Evolutionary conservation across 768 basidiomycete species (phyloP), one percentile per base, ranked within the genome.

Genomic region (Lactifluus echinatus): DNA sequence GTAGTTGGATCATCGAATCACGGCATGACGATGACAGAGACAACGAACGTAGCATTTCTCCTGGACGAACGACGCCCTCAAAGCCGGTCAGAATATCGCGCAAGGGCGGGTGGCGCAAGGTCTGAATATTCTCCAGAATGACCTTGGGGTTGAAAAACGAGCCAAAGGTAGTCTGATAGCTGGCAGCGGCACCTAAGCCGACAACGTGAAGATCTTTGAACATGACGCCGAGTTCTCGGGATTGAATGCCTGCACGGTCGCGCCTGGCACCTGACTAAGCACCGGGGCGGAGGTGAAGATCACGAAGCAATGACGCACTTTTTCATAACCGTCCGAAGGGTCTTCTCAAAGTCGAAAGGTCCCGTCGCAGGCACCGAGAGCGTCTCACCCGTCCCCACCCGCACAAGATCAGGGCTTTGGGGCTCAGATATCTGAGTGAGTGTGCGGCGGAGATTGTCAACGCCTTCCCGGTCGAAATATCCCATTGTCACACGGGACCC

Each of bases 31-130:
- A 37, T 19, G 23, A 54, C 47, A 11, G 40, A 37, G 8, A 40
- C 47, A 12, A 80, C 86, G 62, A 64, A 83, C 89, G 74, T 4
- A 83, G 75, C 83, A 85, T 85, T 62, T 85, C 82, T 28, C 84
- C 83, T 0, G 83, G 82, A 17, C 74, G 72, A 29, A 84, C 70
- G 12, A 78, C 72, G 39, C 83, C 83, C 37, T 79, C 76, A 65
- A 82, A 83, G 3, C 76, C 77, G 26, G 64, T 61, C 1, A 85
- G 66, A 33, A 85, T 79, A 46, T 72, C 79, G 21, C 82, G 77
- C 1, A 84, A 67, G 10, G 81, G 79, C 1, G 89, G 85, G 49
- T 87, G 82, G 29, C 81, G 74, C 5, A 73, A 48, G 1, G 71
- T 71, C 31, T 75, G 75, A 1, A 88, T 63, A 4, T 66, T 69